These are phyloP conservation scores for Paecilomyces fulvus DNA, from an alignment of 2,329 filamentous ascomycete species.

Conservation along the genomic window DNA sequence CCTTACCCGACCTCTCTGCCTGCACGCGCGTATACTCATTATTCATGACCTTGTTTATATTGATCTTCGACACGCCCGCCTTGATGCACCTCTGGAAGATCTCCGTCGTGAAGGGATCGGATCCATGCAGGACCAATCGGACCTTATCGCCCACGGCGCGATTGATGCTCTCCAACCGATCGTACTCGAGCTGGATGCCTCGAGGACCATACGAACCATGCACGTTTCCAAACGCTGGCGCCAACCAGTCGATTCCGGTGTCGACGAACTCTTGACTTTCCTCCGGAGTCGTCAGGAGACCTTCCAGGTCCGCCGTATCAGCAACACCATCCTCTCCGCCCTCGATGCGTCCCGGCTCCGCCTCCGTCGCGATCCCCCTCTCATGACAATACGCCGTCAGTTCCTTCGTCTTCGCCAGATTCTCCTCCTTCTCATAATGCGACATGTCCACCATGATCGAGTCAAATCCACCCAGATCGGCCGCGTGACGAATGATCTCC, in stretches of 20 bases:
- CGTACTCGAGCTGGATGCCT: conserved; percentile 56
- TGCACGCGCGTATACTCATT: conserved; percentile 41
- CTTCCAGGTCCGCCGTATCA: conserved; percentile 56
- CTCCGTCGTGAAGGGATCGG: conserved; percentile 48
- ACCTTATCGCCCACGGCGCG: conserved; percentile 42
- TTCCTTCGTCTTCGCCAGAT: conserved; percentile 55
- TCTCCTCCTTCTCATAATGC: conserved; percentile 63
- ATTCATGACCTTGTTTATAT: conserved; percentile 53
- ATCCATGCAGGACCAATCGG: conserved; percentile 49
- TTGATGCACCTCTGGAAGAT: conserved; percentile 48
- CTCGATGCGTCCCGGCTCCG: conserved; percentile 63
- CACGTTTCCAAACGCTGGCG: conserved; percentile 68
- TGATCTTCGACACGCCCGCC: conserved; percentile 48
- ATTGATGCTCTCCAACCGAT: conserved; percentile 42
- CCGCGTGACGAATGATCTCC: conserved; percentile 53
- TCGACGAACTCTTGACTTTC: conserved; percentile 62
- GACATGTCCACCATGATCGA: conserved; percentile 73
- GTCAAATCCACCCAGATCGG: conserved; percentile 57
- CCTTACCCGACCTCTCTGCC: conserved; percentile 42
- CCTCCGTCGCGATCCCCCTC: conserved; percentile 60
- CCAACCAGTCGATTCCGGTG: conserved; percentile 65
- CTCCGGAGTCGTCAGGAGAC: conserved; percentile 58
- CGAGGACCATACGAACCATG: conserved; percentile 63
- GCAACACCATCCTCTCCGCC: conserved; percentile 67
- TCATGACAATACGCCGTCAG: conserved; percentile 56